Evolutionary conservation across 306 rosid genomes (phyloP).

Genomic region (Medicago ruthenica): DNA sequence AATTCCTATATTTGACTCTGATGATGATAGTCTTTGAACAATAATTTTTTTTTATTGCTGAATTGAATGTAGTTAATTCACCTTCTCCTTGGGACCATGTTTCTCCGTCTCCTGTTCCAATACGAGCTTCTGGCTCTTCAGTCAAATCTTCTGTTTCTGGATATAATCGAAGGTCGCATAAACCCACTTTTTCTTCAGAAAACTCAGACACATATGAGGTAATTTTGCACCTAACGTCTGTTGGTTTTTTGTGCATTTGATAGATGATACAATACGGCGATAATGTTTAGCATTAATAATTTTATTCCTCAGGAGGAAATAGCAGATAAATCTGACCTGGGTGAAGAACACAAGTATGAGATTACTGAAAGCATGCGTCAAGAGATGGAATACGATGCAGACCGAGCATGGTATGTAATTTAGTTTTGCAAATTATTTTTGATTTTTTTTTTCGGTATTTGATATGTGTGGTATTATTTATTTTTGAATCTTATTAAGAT

Average conservation of each 20-base stretch:
- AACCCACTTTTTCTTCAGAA: conserved; percentile 56
- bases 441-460: background rate
- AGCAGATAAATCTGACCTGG: conserved; percentile 49
- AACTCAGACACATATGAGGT: conserved; percentile 64
- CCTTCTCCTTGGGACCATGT: conserved; percentile 95
- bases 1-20: conserved; percentile 37
- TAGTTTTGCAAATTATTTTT: conserved; percentile 26
- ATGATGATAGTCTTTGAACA: conserved; percentile 28
- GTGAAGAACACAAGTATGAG: conserved; percentile 71
- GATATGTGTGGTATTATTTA: background rate
- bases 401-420: conserved; percentile 90
- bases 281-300: conserved; percentile 29
- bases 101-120: conserved; percentile 93
- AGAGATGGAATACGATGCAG: conserved; percentile 95
- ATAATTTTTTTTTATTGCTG: conserved; percentile 39
- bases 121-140: conserved; percentile 91
- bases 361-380: conserved; percentile 90
- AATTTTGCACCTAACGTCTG: conserved; percentile 32
- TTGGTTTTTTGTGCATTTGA: conserved; percentile 7
- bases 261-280: conserved; percentile 4
- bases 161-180: conserved; percentile 72
- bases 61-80: conserved; percentile 57
- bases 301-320: conserved; percentile 64
- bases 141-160: conserved; percentile 65
- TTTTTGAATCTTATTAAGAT: conserved; percentile 34